Evolutionary conservation across 306 rosid genomes (phyloP), one percentile per base, ranked within the genome.

Genomic region (Vigna angularis): DNA sequence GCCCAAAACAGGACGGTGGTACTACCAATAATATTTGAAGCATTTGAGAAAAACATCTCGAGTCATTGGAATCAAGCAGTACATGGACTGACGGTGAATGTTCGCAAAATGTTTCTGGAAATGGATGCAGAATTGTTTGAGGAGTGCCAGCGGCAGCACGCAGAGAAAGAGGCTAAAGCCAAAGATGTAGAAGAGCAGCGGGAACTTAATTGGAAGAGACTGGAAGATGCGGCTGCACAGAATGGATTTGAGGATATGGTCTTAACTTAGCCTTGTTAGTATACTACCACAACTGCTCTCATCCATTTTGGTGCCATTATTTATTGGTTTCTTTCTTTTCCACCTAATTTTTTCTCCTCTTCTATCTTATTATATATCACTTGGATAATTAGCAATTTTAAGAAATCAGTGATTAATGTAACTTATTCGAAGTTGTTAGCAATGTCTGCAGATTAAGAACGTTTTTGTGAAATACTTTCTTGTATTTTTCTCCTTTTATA

Each of bases 41-140:
- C 99, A 10, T 76, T 95, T 76, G 99, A 95, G 86, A 93, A 78
- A 81, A 95, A 95, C 62, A 85, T 93, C 38, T 84, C 84, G 65
- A 67, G 80, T 66, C 99, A 93, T 75, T 95, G 99, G 99, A 93
- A 93, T 90, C 99, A 88, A 80, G 97, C 97, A 8, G 98, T 95
- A 68, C 89, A 89, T 6, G 99, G 98, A 72, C 86, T 95, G 76
- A 95, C 98, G 0, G 88, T 86, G 64, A 95, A 95, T 67, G 96
- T 95, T 26, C 91, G 89, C 66, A 95, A 93, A 84, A 91, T 95
- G 99, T 95, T 95, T 63, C 0, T 88, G 73, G 99, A 95, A 88
- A 95, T 91, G 98, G 99, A 95, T 66, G 87, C 85, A 1, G 98
- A 95, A 47, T 84, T 95, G 83, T 95, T 89, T 40, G 99, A 93